Evolutionary conservation across 257 asterid genomes (phyloP), one percentile per base, ranked within the genome.

Genomic region (Linaria vulgaris): DNA sequence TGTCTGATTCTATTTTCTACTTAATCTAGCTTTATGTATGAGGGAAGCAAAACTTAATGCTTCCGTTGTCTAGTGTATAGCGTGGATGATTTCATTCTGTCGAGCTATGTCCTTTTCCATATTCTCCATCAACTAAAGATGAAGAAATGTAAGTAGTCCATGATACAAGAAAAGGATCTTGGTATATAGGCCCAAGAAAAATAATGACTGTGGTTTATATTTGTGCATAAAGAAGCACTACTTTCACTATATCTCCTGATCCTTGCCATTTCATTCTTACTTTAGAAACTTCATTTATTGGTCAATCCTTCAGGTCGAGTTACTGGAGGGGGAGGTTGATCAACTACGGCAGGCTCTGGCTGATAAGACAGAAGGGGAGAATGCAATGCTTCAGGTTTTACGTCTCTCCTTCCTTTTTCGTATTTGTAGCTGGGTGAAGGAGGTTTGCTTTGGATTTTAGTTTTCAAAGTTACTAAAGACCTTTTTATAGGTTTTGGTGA

Each of bases 331-430:
- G 79, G 94, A 90, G 77, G 78, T 83, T 66, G 69, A 73, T 65
- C 88, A 85, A 68, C 82, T 90, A 61, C 80, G 71, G 63, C 88
- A 79, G 79, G 67, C 72, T 62, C 76, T 85, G 63, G 67, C 75
- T 55, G 91, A 82, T 71, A 88, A 82, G 68, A 85, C 72, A 76
- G 89, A 79, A 79, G 85, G 77, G 70, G 97, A 90, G 81, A 71
- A 76, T 24, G 95, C 94, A 43, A 81, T 90, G 86, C 80, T 85
- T 76, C 83, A 91, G 97, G 97, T 88, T 70, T 59, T 16, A 59
- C 4, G 2, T 54, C 49, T 52, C 52, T 56, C 60, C 51, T 12
- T 59, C 47, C 19, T 68, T 25, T 56, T 52, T 38, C 57, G 14
- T 15, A 17, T 45, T 23, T 64, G 19, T 38, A n/a, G 13, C 37